phyloP scores from a whole-genome alignment of 1,139 yeast species.

The Candida frijolesensis region DNA sequence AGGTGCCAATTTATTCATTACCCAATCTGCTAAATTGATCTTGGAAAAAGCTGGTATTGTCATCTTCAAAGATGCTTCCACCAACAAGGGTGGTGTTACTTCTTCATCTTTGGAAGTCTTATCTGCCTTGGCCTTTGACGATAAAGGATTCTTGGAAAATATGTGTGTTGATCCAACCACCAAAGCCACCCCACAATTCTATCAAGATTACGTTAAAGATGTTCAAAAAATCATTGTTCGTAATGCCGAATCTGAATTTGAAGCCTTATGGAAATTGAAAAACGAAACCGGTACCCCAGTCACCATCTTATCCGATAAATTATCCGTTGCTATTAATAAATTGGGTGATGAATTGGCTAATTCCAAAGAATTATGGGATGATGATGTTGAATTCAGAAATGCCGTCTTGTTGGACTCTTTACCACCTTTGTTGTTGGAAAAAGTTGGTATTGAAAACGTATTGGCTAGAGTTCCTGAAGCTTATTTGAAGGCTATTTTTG shows the following conservation, averaged over 20 bases:
- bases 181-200: slow-evolving; percentile 67
- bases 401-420: slow-evolving; percentile 76
- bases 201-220: slow-evolving; percentile 76
- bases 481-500: slow-evolving; percentile 86
- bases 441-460: slow-evolving; percentile 75
- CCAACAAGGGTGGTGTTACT: slow-evolving; percentile 98
- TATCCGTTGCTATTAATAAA: slow-evolving; percentile 85
- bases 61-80: slow-evolving; percentile 92
- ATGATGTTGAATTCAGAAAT: slow-evolving; percentile 76
- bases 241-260: slow-evolving; percentile 86
- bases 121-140: slow-evolving; percentile 91
- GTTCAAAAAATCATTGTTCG: slow-evolving; percentile 75
- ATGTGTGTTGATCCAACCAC: slow-evolving; percentile 69
- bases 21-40: slow-evolving; percentile 88
- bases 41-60: slow-evolving; percentile 86
- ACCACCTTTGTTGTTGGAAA: slow-evolving; percentile 70
- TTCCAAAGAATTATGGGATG: slow-evolving; percentile 83
- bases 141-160: slow-evolving; percentile 69
- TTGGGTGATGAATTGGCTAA: slow-evolving; percentile 86
- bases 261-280: slow-evolving; percentile 81
- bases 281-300: slow-evolving; percentile 67
- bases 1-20: slow-evolving; percentile 94
- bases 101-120: slow-evolving; percentile 94
- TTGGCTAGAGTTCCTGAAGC: slow-evolving; percentile 82
- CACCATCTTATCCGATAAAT: slow-evolving; percentile 79